Evolutionary conservation across 1,284 basidiomycete species (phyloP), one percentile per base, ranked within the genome.

Genomic region (Microbotryum lychnidis-dioicae): DNA sequence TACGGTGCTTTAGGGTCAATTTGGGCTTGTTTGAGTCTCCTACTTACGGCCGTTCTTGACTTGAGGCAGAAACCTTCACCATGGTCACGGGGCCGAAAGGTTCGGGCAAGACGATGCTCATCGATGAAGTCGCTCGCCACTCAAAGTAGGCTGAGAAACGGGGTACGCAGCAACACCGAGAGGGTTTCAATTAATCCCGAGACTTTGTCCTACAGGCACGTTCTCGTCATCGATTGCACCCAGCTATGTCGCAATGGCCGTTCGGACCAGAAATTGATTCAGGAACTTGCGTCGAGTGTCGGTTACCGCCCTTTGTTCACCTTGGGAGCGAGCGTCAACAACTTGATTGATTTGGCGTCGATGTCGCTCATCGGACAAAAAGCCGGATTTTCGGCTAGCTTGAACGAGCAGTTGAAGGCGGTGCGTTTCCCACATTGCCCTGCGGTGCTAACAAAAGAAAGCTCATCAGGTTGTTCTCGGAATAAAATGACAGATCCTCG

Each of bases 341-440:
- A 83, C 65, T 76, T 97, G 60, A 84, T 97, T 63, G 94, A 98
- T 73, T 80, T 98, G n/a, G 92, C 90, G 0, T 87, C 87, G 58
- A 83, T 93, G 45, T 92, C 93, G 8, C 73, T 98, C 25, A 97
- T 97, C 69, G 94, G 94, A 1, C 91, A 94, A 73, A 97, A 97
- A 79, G 92, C 89, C 37, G 92, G 94, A 18, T 80, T 97, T 68
- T 87, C 85, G 53, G 86, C 82, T 12, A 86, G 91, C 0, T 79
- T 91, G n/a, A 80, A 85, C 44, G 86, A 90, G 48, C 91, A 97
- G 75, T 78, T 97, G 46, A 87, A 87, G 68, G 82, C 74, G 65
- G 69, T 67, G n/a, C 49, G 64, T 58, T 3, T 23, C 8, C 50
- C 20, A 20, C 37, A 4, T 21, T 20, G 20, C 18, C 25, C 2